phyloP scores from a whole-genome alignment of 495 filamentous ascomycete genomes.

The Massariosphaeria phaeospora region DNA sequence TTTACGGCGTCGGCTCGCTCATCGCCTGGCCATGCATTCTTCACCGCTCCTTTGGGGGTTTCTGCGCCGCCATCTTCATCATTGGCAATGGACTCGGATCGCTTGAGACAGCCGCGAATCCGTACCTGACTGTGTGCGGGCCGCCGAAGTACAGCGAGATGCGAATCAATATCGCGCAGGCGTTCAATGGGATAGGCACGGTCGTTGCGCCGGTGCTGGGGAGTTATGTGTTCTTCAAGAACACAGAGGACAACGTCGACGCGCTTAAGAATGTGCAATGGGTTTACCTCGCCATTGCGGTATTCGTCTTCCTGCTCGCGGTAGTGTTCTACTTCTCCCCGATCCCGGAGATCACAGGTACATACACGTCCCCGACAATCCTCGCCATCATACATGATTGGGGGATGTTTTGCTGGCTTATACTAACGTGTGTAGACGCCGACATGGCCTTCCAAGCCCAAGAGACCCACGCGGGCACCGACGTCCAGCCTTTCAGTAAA shows the following conservation, averaged over 20 bases:
- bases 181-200: constrained; percentile 62
- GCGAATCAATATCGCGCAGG: constrained; percentile 64
- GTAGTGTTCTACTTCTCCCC: constrained; percentile 30
- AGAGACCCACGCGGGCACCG: constrained; percentile 42
- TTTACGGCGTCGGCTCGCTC: constrained; percentile 45
- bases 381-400: background rate
- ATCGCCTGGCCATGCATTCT: constrained; percentile 54
- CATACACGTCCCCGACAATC: too few species aligned
- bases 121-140: constrained; percentile 53
- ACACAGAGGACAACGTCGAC: constrained; percentile 47
- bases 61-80: constrained; percentile 57
- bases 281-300: constrained; percentile 67
- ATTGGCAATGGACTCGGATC: constrained; percentile 53
- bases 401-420: constrained; percentile 27
- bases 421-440: constrained; percentile 34
- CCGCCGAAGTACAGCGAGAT: constrained; percentile 51
- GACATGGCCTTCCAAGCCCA: constrained; percentile 54
- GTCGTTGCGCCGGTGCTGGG: constrained; percentile 63
- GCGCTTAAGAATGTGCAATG: constrained; percentile 61
- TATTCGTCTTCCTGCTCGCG: constrained; percentile 31
- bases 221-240: constrained; percentile 62
- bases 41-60: constrained; percentile 54
- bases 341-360: constrained; percentile 50
- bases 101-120: constrained; percentile 55
- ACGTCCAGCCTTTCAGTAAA: constrained; percentile 46